These are phyloP conservation scores for Aquilaria malaccensis DNA, from an alignment of 345 rosid genomes.

Conservation along the genomic window DNA sequence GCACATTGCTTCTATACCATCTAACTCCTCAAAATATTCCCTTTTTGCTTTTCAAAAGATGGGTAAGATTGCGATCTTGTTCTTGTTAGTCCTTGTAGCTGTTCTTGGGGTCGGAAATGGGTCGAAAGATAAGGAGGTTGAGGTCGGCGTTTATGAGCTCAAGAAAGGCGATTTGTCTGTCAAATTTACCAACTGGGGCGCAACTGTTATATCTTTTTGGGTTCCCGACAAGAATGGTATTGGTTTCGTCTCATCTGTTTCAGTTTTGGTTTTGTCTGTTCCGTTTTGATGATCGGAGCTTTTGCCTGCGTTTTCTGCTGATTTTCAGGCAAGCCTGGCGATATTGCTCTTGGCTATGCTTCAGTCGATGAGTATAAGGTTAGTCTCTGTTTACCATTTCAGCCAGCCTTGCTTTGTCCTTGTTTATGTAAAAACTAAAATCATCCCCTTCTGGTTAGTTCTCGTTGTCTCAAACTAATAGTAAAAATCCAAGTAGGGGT, in stretches of 20 bases:
- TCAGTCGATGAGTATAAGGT: slow-evolving; percentile 57
- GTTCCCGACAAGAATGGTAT: slow-evolving; percentile 86
- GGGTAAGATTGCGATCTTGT: slow-evolving; percentile 10
- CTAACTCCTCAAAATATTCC: too few species aligned
- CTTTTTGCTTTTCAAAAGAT: background rate
- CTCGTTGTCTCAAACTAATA: too few species aligned
- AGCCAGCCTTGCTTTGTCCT: background rate
- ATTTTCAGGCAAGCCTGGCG: slow-evolving; percentile 58
- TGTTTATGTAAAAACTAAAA: too few species aligned
- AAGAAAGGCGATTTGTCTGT: slow-evolving; percentile 58
- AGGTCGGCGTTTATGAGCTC: slow-evolving; percentile 52
- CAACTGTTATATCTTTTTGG: slow-evolving; percentile 55
- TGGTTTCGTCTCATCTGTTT: background rate
- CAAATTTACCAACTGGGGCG: slow-evolving; percentile 84
- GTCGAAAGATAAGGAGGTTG: background rate
- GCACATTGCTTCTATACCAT: too few species aligned
- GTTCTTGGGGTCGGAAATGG: slow-evolving; percentile 1
- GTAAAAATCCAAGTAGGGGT: too few species aligned
- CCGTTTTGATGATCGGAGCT: background rate
- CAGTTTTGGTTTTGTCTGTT: background rate
- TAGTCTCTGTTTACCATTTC: background rate
- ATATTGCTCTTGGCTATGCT: slow-evolving; percentile 77
- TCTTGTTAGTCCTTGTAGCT: slow-evolving; percentile 2
- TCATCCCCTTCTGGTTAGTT: too few species aligned
- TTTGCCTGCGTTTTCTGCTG: slow-evolving; percentile 6